A percentile compares a stretch with the other conserved stretches of the same genome.
Evolutionary conservation across 179 eudicot genomes (phyloP).

Genomic region (Gypsophila paniculata): DNA sequence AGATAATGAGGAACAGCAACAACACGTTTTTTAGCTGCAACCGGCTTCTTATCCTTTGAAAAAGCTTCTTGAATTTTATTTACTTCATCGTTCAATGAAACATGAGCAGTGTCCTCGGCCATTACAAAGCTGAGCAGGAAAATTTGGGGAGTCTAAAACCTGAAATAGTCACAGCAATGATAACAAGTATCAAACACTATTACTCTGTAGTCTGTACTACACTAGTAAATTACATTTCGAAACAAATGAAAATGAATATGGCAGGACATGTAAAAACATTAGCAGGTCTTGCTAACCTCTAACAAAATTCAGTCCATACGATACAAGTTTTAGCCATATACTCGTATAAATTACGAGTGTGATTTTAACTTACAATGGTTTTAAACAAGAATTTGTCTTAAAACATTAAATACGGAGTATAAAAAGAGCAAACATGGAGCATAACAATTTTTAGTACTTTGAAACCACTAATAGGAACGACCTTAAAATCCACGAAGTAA

Average conservation of each 20-base stretch:
- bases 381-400: no score
- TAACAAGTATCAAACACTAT: constrained; percentile 4
- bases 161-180: constrained; percentile 10
- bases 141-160: constrained; percentile 11
- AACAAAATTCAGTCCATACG: no score
- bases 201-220: no score
- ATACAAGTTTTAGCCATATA: no score
- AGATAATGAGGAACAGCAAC: constrained; percentile 54
- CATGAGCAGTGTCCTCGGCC: constrained; percentile 20
- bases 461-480: no score
- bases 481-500: no score
- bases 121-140: constrained; percentile 7
- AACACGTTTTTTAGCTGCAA: constrained; percentile 24
- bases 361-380: no score
- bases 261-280: background rate
- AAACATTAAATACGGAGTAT: no score
- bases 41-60: constrained; percentile 31
- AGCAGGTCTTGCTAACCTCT: background rate
- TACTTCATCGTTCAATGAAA: background rate
- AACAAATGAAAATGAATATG: background rate
- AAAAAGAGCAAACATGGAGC: no score
- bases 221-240: background rate
- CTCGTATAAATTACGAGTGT: no score
- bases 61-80: constrained; percentile 15
- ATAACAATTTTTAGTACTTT: no score